Conservation (phyloP, 345 rosid species). For the Geranium brycei region DNA sequence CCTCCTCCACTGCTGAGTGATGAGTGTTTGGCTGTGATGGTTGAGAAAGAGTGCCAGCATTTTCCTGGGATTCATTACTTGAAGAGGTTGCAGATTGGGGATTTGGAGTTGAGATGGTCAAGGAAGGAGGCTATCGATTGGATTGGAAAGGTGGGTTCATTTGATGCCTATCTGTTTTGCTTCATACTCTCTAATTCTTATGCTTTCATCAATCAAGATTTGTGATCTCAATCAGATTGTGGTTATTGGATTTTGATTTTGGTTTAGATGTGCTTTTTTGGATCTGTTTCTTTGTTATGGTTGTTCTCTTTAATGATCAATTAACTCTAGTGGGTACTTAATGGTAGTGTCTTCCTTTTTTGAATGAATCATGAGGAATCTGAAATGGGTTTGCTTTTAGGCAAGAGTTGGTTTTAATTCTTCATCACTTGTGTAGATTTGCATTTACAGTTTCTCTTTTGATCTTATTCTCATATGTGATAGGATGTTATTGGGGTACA, state of each 20-base stretch:
- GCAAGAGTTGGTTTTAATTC: neutral
- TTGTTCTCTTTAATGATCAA: no score
- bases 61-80: conserved; percentile 37
- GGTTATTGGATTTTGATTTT: neutral
- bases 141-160: conserved; percentile 48
- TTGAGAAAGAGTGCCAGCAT: conserved; percentile 47
- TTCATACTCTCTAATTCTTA: neutral
- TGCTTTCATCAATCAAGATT: no score
- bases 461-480: neutral
- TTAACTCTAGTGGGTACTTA: no score
- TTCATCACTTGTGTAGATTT: neutral
- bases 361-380: neutral
- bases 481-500: conserved; percentile 12
- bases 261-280: no score
- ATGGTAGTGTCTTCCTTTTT: no score
- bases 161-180: neutral
- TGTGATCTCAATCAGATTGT: conserved; percentile 1
- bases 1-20: conserved; percentile 36
- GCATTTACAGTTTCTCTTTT: neutral
- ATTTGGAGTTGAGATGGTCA: conserved; percentile 26
- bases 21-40: conserved; percentile 38
- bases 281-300: no score
- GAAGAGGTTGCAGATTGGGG: conserved; percentile 43
- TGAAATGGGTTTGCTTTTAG: neutral
- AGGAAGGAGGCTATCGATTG: conserved; percentile 49